phyloP scores from a whole-genome alignment of 2,329 filamentous ascomycete species.

The Trichoderma harzianum region DNA sequence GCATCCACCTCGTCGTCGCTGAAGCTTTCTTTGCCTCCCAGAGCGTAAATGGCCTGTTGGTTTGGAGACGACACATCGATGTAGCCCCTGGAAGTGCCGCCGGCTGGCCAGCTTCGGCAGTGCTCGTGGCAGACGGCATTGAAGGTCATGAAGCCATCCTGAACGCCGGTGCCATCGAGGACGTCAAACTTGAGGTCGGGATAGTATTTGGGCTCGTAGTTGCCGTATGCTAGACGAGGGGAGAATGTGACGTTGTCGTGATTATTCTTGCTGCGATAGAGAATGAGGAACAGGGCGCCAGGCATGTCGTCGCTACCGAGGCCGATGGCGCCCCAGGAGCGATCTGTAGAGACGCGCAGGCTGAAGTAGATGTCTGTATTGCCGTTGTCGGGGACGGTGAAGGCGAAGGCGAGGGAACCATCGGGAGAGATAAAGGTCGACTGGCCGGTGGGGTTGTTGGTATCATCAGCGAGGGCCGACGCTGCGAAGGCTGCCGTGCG shows the following conservation, averaged over 20 bases:
- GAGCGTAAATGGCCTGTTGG: constrained; percentile 54
- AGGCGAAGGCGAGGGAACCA: constrained; percentile 45
- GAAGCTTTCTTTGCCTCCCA: constrained; percentile 46
- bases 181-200: constrained; percentile 42
- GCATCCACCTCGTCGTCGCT: constrained; percentile 42
- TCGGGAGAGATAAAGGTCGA: constrained; percentile 45
- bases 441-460: constrained; percentile 32
- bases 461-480: constrained; percentile 26
- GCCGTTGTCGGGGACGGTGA: constrained; percentile 46
- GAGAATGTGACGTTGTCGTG: constrained; percentile 54
- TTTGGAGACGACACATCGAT: constrained; percentile 48
- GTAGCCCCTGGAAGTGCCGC: constrained; percentile 34
- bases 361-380: constrained; percentile 52
- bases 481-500: constrained; percentile 24
- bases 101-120: constrained; percentile 49
- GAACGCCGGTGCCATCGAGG: constrained; percentile 47
- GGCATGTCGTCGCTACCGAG: constrained; percentile 51
- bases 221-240: constrained; percentile 47
- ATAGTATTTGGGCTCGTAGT: constrained; percentile 51
- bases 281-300: constrained; percentile 51
- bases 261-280: constrained; percentile 46
- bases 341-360: constrained; percentile 44
- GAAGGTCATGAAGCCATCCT: constrained; percentile 45
- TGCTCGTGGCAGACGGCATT: constrained; percentile 49
- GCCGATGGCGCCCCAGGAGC: constrained; percentile 54